Percentiles rank a stretch among this genome's conserved stretches.
Conservation (phyloP, 148 eudicot genomes). For the Spergularia bocconei region DNA sequence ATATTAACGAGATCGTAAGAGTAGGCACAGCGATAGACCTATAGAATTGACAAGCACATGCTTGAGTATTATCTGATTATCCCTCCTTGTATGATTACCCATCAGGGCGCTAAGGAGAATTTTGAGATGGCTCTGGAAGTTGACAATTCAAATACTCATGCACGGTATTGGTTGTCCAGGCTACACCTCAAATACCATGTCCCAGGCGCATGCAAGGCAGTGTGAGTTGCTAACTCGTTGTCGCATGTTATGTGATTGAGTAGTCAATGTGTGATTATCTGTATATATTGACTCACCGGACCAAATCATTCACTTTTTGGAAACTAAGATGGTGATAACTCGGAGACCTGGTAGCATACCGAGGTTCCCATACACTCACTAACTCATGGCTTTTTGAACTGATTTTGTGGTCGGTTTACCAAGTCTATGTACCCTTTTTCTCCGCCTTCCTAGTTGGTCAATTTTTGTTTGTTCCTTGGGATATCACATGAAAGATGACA, state of each 20-base stretch:
- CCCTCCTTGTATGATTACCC: constrained; percentile 23
- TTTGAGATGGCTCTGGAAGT: constrained; percentile 90
- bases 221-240: constrained; percentile 41
- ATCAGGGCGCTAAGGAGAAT: constrained; percentile 84
- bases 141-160: constrained; percentile 87
- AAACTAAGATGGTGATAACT: background rate
- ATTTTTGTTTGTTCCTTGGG: background rate
- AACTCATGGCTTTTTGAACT: background rate
- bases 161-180: constrained; percentile 84
- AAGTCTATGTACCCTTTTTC: background rate
- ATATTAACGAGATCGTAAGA: constrained; percentile 1
- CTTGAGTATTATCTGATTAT: background rate
- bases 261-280: background rate
- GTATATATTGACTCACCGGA: background rate
- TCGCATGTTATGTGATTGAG: constrained; percentile 3
- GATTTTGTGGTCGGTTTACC: background rate
- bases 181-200: constrained; percentile 88
- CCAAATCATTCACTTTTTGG: background rate
- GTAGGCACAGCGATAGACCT: no score
- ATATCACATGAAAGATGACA: background rate
- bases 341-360: background rate
- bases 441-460: background rate
- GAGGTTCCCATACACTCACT: background rate
- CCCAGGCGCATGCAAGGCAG: constrained; percentile 82
- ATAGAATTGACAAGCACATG: background rate